phyloP scores from a whole-genome alignment of 805 yeast genomes.

The Wickerhamomyces sydowiorum region DNA sequence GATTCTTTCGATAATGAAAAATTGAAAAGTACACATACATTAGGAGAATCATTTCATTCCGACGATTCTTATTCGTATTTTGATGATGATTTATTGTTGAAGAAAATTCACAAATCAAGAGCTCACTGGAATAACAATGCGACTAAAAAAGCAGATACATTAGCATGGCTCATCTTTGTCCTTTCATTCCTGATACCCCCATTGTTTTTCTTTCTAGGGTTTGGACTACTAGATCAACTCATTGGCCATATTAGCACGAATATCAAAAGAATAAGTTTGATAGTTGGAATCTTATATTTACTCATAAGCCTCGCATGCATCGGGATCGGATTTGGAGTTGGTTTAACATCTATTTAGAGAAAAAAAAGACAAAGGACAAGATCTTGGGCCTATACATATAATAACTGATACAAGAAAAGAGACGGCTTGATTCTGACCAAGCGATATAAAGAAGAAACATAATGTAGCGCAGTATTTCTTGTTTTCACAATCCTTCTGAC shows the following conservation, averaged over 20 bases:
- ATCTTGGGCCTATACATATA: too few species aligned
- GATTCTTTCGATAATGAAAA: neutral
- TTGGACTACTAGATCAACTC: constrained; percentile 18
- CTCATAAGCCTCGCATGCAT: constrained; percentile 30
- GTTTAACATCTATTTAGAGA: constrained; percentile 18
- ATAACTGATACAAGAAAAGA: too few species aligned
- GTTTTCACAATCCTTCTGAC: too few species aligned
- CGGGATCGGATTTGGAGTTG: constrained; percentile 43
- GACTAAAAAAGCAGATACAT: neutral
- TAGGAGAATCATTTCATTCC: neutral
- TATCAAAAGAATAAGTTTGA: constrained; percentile 13
- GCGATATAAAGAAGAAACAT: too few species aligned
- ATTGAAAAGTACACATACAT: neutral
- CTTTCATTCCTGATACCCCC: constrained; percentile 22
- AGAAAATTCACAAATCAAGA: constrained; percentile 13
- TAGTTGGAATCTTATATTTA: constrained; percentile 13
- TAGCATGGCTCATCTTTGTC: constrained; percentile 10
- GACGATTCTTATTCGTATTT: neutral
- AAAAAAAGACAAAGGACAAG: too few species aligned
- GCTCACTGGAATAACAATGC: neutral
- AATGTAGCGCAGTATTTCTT: too few species aligned
- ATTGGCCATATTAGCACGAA: constrained; percentile 5
- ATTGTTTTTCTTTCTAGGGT: constrained; percentile 22
- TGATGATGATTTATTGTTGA: constrained; percentile 10
- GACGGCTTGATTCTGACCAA: too few species aligned